Evolutionary conservation across 257 asterid species (phyloP), one percentile per base, ranked within the genome.

Genomic region (Primulina eburnea): DNA sequence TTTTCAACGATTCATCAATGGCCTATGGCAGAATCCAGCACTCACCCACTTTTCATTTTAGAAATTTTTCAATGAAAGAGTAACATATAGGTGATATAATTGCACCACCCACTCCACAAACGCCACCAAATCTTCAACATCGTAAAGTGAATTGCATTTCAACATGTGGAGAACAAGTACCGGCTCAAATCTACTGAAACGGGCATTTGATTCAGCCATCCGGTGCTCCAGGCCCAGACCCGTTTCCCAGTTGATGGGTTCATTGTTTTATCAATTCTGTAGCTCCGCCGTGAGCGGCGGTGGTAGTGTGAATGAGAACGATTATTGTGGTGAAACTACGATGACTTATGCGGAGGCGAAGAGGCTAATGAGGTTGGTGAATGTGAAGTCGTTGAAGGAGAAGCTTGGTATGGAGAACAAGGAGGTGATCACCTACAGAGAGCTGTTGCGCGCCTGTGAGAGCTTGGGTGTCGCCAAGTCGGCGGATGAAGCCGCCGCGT

Each of bases 351-450:
- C 76, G 34, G 98, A 92, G 87, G 97, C 93, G 43, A 92, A 88
- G 83, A 87, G 82, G 75, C 29, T 92, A 86, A 88, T 92, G 97
- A 85, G 97, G 84, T 78, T 90, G 82, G 97, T 86, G 80, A 84
- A 90, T 70, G 97, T 92, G 80, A 92, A 85, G 62, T 85, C 87
- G 24, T 58, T 90, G 77, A 90, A 90, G 78, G 83, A 70, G 83
- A 88, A 85, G 80, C 84, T 92, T 40, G 96, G 91, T 47, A 73
- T 81, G 95, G 90, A 84, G 77, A 77, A 77, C 37, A 82, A 81
- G 74, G 95, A 90, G 82, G 89, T 84, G 28, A 92, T 92, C 43
- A 69, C 82, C 24, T 90, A 90, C 63, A 55, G 61, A 52, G 93
- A 90, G 80, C 96, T 92, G 47, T 55, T 89, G 50, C 64, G 67